These are phyloP conservation scores for Cryptococcus sp. DNA, from an alignment of 1,284 basidiomycete species.

Conservation along the genomic window DNA sequence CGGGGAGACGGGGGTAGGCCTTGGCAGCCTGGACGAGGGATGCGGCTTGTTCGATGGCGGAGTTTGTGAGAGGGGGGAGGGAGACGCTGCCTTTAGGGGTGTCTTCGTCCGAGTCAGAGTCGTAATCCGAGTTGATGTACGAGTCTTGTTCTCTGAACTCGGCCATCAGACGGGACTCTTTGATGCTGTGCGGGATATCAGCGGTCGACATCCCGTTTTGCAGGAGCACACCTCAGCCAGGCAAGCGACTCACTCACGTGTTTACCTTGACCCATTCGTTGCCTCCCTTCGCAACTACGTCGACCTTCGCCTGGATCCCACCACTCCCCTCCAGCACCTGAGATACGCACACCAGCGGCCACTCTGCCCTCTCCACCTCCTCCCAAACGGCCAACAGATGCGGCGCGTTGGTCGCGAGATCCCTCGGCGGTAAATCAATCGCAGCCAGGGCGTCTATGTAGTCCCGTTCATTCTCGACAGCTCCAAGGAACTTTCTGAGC, in stretches of 20 bases:
- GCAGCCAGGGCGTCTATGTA: slow-evolving; percentile 24
- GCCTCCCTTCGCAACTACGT: slow-evolving; percentile 71
- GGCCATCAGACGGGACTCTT: slow-evolving; percentile 66
- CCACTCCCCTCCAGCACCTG: slow-evolving; percentile 28
- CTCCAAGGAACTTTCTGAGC: slow-evolving; percentile 31
- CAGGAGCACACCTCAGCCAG: not conserved
- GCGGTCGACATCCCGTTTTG: not conserved
- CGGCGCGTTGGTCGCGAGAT: slow-evolving; percentile 37
- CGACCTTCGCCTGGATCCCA: slow-evolving; percentile 53
- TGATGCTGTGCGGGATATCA: slow-evolving; percentile 56
- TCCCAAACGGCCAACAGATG: slow-evolving; percentile 42
- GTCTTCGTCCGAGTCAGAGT: slow-evolving; percentile 24
- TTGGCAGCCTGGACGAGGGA: slow-evolving; percentile 60
- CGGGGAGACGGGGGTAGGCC: slow-evolving; percentile 49
- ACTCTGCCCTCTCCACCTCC: slow-evolving; percentile 29
- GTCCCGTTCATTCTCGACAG: slow-evolving; percentile 30
- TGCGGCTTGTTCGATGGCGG: slow-evolving; percentile 45
- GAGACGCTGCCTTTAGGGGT: not conserved
- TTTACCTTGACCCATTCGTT: slow-evolving; percentile 76
- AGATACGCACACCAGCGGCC: slow-evolving; percentile 32
- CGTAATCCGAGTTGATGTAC: slow-evolving; percentile 57
- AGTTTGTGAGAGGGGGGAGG: slow-evolving; percentile 55
- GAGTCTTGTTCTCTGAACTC: slow-evolving; percentile 80
- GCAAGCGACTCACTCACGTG: slow-evolving; percentile 60
- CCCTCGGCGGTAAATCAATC: slow-evolving; percentile 22